A percentile compares a stretch with the other conserved stretches of the same genome.
phyloP scores from a whole-genome alignment of 2,329 filamentous ascomycete genomes.

The Iodosphaeria phyllophila region DNA sequence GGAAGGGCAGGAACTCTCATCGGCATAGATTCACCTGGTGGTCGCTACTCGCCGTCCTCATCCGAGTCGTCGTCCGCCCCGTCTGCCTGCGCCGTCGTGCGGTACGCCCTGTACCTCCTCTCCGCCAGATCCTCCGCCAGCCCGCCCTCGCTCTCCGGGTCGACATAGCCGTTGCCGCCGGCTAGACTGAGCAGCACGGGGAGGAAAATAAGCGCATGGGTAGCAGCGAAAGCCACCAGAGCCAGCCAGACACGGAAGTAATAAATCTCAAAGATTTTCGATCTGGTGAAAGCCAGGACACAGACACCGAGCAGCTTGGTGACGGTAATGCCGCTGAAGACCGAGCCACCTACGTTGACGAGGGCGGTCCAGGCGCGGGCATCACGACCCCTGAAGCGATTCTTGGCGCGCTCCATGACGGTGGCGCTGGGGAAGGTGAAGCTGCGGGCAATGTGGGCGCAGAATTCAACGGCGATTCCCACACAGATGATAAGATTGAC shows the following conservation, averaged over 20 bases:
- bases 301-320: slow-evolving; percentile 87
- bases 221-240: slow-evolving; percentile 72
- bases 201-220: slow-evolving; percentile 78
- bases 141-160: slow-evolving; percentile 73
- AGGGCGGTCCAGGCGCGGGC: slow-evolving; percentile 83
- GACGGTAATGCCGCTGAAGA: slow-evolving; percentile 90
- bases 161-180: slow-evolving; percentile 74
- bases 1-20: too few species aligned
- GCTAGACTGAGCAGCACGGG: slow-evolving; percentile 75
- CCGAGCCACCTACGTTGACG: slow-evolving; percentile 84
- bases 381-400: slow-evolving; percentile 62
- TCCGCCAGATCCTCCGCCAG: slow-evolving; percentile 76
- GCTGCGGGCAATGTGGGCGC: slow-evolving; percentile 85
- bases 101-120: slow-evolving; percentile 58
- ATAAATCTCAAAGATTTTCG: slow-evolving; percentile 99
- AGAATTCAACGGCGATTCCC: slow-evolving; percentile 93
- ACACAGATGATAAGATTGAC: slow-evolving; percentile 97
- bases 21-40: too few species aligned
- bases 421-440: slow-evolving; percentile 82
- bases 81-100: slow-evolving; percentile 58
- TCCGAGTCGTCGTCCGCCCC: slow-evolving; percentile 63
- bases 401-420: slow-evolving; percentile 65
- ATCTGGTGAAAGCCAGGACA: slow-evolving; percentile 83
- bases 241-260: slow-evolving; percentile 96
- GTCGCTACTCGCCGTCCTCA: slow-evolving; percentile 33